Percentiles rank a stretch among this genome's conserved stretches.
phyloP scores from a whole-genome alignment of 495 filamentous ascomycete genomes.

The Xylaria sp. region DNA sequence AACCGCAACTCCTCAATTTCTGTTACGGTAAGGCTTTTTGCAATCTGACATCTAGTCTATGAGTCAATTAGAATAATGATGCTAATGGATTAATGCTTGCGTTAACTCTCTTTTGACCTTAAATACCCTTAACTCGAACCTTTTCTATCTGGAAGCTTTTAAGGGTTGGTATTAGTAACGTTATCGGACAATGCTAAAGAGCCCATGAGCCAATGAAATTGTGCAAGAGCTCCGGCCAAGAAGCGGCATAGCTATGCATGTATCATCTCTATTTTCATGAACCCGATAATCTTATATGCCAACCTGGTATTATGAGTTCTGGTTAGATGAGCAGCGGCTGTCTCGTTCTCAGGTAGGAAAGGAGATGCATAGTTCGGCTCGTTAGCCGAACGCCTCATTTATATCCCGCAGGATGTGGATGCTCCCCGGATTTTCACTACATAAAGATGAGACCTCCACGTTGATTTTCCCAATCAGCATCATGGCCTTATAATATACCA shows the following conservation, averaged over 20 bases:
- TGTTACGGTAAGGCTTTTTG: too few relatives aligned
- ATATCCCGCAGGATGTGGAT: conserved; percentile 29
- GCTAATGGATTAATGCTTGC: too few relatives aligned
- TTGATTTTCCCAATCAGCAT: conserved; percentile 26
- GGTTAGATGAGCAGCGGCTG: not conserved
- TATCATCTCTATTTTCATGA: not conserved
- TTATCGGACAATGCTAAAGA: not conserved
- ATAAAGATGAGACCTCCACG: conserved; percentile 32
- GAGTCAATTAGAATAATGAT: too few relatives aligned
- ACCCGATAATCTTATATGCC: not conserved
- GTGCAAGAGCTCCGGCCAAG: not conserved
- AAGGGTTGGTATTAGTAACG: not conserved
- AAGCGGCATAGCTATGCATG: not conserved
- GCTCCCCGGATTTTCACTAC: conserved; percentile 38
- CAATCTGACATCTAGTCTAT: too few relatives aligned
- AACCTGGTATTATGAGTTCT: not conserved
- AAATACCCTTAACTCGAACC: not conserved
- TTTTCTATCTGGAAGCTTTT: not conserved
- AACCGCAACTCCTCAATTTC: too few relatives aligned
- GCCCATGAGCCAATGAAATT: not conserved
- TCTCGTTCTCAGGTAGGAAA: not conserved
- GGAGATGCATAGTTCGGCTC: conserved; percentile 28
- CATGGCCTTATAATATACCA: not conserved
- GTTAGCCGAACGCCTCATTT: conserved; percentile 32
- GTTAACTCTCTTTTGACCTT: not conserved